Evolutionary conservation across 176 grass and related monocot genomes (phyloP).

Genomic region (Musa schizocarpa): DNA sequence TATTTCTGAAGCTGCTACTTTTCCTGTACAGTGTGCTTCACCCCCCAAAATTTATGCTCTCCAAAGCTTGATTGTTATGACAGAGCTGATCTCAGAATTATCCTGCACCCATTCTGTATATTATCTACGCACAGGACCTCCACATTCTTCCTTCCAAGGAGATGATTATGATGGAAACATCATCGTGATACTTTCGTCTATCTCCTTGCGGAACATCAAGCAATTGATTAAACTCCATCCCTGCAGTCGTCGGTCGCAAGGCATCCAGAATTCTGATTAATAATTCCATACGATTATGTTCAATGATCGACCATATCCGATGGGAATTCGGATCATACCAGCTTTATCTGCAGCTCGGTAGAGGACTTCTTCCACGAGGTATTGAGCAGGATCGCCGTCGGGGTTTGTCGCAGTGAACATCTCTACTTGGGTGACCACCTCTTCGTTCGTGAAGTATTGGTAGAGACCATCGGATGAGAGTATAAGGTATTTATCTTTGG

Average conservation of each 20-base stretch:
- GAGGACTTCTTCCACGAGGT: slow-evolving; percentile 47
- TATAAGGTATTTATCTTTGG: slow-evolving; percentile 58
- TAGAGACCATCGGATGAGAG: slow-evolving; percentile 84
- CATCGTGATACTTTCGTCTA: slow-evolving; percentile 61
- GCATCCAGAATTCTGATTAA: too few relatives aligned
- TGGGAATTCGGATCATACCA: slow-evolving; percentile 23
- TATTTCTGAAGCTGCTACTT: too few relatives aligned
- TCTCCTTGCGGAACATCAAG: slow-evolving; percentile 41
- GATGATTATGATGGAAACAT: slow-evolving; percentile 82
- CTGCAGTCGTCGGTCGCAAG: slow-evolving; percentile 12
- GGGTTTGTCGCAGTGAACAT: slow-evolving; percentile 37
- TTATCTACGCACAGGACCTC: slow-evolving; percentile 46
- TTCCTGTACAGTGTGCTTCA: too few relatives aligned
- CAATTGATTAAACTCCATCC: slow-evolving; percentile 47
- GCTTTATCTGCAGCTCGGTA: slow-evolving; percentile 47
- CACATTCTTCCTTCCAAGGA: slow-evolving; percentile 64
- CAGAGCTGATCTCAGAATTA: too few relatives aligned
- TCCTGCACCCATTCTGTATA: too few relatives aligned
- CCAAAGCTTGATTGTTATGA: too few relatives aligned
- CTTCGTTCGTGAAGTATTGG: slow-evolving; percentile 26
- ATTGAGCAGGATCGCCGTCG: slow-evolving; percentile 57
- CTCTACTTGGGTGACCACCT: slow-evolving; percentile 40
- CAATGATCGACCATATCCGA: too few relatives aligned
- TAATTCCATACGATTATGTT: too few relatives aligned
- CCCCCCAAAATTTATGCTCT: too few relatives aligned